Base-by-base conservation (phyloP, 2,329 filamentous ascomycete genomes). In the Akanthomyces muscarius region DNA sequence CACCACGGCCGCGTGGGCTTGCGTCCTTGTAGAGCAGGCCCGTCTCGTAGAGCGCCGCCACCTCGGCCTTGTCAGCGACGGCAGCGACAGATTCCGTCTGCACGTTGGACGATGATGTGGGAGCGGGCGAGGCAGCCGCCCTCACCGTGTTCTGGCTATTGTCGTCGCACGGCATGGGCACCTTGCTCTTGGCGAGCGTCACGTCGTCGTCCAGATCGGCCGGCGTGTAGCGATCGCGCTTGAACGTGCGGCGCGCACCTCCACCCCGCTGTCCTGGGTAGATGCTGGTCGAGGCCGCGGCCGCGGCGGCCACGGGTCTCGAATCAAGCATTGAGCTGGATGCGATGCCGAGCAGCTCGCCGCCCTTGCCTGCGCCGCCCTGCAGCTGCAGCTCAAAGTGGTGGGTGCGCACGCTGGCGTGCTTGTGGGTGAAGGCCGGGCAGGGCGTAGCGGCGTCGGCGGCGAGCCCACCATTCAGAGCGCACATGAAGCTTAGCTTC, bases 121-220 rank as follows among this genome's bases (percentile, higher is more conserved):
- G 38, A 4, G 48, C 25, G 2, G 50, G 7, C 48, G 58, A 50
- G 2, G 50, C 5, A 4, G 45, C n/a, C 5, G 56, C 30, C n/a
- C 6, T 41, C 21, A 1, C 13, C 7, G 30, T 59, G 21, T 59
- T 59, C 8, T 33, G 47, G 36, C 47, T 33, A 25, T 61, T 14
- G 25, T 45, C 48, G 23, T 52, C 57, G 47, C 57, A 52, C 16
- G 57, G 57, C 57, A 61, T 61, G 36, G 18, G 48, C 48, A 53
- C 23, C 45, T 1, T 33, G 51, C 59, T 61, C 59, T 41, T 47
- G 28, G 59, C 59, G 7, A 54, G 59, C 28, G 50, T 23, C 41
- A 61, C 6, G 21, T 61, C 59, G 50, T 61, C 59, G 51, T 61
- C 59, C 3, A 48, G 50, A 7, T 61, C 59, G 5, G 38, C 28